Base-by-base conservation (phyloP, 805 yeast genomes). In the Hanseniaspora occidentalis region DNA sequence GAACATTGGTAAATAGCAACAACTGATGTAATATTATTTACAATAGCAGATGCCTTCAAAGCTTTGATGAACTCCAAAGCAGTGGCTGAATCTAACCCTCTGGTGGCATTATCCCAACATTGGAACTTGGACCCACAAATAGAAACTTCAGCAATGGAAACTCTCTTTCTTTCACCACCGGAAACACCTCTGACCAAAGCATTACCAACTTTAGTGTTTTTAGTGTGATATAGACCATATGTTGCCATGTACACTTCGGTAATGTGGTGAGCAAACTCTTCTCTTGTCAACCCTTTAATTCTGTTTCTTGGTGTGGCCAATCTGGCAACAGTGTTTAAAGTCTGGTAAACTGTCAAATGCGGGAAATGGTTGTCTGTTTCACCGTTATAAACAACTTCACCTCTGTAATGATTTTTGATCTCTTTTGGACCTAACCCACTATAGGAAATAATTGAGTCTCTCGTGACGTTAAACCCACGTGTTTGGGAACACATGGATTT, bases 121-220 rank as follows among this genome's bases (percentile, higher is more conserved):
- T 67, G 71, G 31, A 70, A 47, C 43, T 59, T 60, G 23, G 78
- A 70, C 45, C 75, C 75, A 39, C 66, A 55, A 22, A 65, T 49
- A 13, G 67, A 51, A 36, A 70, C 81, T 58, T 78, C 84, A 10
- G 80, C 82, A 50, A 78, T 75, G n/a, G 83, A 75, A 17, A 77
- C 84, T 64, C 84, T 73, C 58, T 78, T 78, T 50, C 84, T 64
- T 59, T 78, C 82, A 62, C 84, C 85, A 56, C 84, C 85, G 22
- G 83, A 77, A 35, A 79, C 75, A 59, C 85, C 85, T 55, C 83
- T 68, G 23, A 77, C 73, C 37, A 69, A 67, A 46, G 77, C 81
- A 48, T 73, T 70, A 53, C 85, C 84, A 37, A 78, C 84, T 42
- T 73, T 66, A 22, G 84, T 78, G 53, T 76, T 64, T 47, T 69